Evolutionary conservation across 192 early-diverging fungal species (phyloP), one percentile per base, ranked within the genome.

Genomic region (Coemansia asiatica): DNA sequence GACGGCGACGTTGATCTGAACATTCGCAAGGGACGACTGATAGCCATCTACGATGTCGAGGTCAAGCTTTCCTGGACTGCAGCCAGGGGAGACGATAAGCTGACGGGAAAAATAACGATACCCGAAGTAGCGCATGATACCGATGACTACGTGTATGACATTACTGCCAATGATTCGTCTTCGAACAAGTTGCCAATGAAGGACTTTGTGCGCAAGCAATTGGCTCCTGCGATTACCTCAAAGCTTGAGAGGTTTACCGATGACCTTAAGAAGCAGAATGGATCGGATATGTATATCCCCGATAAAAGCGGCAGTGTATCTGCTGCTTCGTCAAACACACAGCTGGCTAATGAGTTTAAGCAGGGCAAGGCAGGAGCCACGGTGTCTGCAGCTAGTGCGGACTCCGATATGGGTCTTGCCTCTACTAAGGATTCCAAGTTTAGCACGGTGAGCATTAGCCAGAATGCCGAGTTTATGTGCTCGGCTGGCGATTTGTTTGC

Each of bases 21-120:
- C 82, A 92, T 95, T 81, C 87, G 96, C 66, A 98, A 98, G 76
- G 95, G 95, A 31, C 92, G 94, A 74, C 82, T 98, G 38, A 94
- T 98, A 51, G 91, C 94, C 48, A 94, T 98, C 68, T 96, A 86
- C 80, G 96, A 97, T 65, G 81, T 98, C 12, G 83, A 81, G 23
- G 73, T 98, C 70, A 91, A 87, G 33, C 59, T 93, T 21, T 73
- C 82, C 22, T 98, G 94, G 91, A 83, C 50, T 22, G 68, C 63
- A 13, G 56, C 64, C 53, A 83, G 72, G 57, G 86, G 79, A 72
- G 71, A 69, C 16, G 54, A 74, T 12, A 71, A 71, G 50, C 67
- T 81, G 23, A 50, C 84, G 7, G 96, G 96, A 3, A 89, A 81
- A 38, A 92, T 98, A 67, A 77, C 85, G 19, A 86, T 96, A 50